A percentile compares a stretch with the other conserved stretches of the same genome.
These are phyloP conservation scores for Amanita pallidorosea DNA, from an alignment of 768 basidiomycete species.

Conservation along the genomic window DNA sequence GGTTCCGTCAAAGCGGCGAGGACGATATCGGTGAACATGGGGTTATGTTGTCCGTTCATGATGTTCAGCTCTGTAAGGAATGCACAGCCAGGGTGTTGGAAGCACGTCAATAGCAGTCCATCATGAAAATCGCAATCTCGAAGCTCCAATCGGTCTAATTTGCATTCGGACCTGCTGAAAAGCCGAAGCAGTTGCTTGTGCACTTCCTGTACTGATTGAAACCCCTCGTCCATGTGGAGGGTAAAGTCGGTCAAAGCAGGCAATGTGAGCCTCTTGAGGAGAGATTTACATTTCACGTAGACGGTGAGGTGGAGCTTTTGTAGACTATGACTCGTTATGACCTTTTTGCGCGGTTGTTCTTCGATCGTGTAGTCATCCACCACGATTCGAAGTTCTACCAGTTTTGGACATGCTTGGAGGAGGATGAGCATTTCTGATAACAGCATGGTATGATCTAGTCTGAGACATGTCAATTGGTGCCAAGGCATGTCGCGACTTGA, in stretches of 20 bases:
- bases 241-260: not conserved
- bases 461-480: not conserved
- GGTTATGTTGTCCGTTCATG: not conserved
- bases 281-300: not conserved
- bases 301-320: not conserved
- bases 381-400: not conserved
- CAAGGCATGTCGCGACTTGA: not conserved
- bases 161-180: conserved; percentile 3
- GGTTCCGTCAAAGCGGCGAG: not conserved
- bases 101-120: not conserved
- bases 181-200: not conserved
- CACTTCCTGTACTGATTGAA: not conserved
- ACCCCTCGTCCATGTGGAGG: not conserved
- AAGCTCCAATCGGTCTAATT: not conserved
- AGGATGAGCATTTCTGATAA: not conserved
- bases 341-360: not conserved
- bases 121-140: not conserved
- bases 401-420: not conserved
- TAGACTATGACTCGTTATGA: not conserved
- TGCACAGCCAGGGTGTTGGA: not conserved
- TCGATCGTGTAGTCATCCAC: not conserved
- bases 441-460: not conserved
- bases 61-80: not conserved
- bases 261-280: not conserved
- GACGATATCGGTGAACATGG: conserved; percentile 1